Evolutionary conservation across 495 filamentous ascomycete species (phyloP), one percentile per base, ranked within the genome.

Genomic region (Pseudevernia furfuracea): DNA sequence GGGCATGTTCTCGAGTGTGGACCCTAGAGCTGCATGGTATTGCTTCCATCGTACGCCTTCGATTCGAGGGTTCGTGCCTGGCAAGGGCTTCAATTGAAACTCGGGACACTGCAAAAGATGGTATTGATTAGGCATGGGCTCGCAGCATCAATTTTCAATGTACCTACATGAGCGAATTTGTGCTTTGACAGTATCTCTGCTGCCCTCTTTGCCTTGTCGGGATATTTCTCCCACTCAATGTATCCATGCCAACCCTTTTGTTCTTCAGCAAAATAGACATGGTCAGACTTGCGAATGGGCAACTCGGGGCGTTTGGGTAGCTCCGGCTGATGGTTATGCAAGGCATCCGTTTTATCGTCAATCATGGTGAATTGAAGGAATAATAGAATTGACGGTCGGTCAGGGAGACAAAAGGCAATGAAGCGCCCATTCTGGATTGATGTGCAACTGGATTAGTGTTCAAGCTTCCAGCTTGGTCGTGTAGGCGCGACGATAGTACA

Each of bases 181-280:
- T 84, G 78, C 38, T 73, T 69, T 23, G 70, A 66, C 19, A 85
- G 67, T 49, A 84, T 78, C 17, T 77, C 71, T 23, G 76, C 74
- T 12, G 79, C 84, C 57, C 73, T 68, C 49, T 77, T 75, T 70
- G 80, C 79, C 72, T 84, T 85, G 57, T 85, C 84, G 0, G 82
- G 84, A 58, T 85, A 84, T n/a, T 80, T 77, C 70, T 85, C 84
- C 84, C 83, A 86, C 66, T 87, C 84, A 6, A 86, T 74, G 66
- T 85, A 84, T 6, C 74, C 68, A 49, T 62, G 60, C 68, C 68
- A 70, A 5, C 68, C 68, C 25, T 70, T 53, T 23, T 43, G 36
- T 56, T 70, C 68, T n/a, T 65, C 46, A 0, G 62, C 43, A 56
- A 73, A 73, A 43, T 63, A 58, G 10, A 48, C 61, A 4, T 56